Base-by-base conservation (phyloP, 345 rosid genomes). In the Brassica carinata region DNA sequence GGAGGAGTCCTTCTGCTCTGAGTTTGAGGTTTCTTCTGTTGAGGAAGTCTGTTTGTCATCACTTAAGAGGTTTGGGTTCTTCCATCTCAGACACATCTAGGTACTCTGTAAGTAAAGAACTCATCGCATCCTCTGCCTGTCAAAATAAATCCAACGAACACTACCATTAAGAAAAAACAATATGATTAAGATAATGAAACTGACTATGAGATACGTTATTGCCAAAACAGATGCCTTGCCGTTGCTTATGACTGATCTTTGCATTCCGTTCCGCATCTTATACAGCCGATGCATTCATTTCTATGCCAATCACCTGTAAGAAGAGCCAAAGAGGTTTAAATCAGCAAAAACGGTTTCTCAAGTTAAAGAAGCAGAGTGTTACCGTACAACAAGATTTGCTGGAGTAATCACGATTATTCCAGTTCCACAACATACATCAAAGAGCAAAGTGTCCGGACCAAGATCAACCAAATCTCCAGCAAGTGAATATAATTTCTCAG, bases 381-480 rank as follows among this genome's bases (percentile, higher is more conserved):
- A 93, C 99, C 99, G 90, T 89, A 63, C 97, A 78, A 96, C 99
- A 76, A 87, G 94, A 85, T 89, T 91, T 1, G 98, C 99, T 51
- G 92, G 78, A 1, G 98, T 96, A 57, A 96, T 94, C 53, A 98
- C 98, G 27, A 96, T 96, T 23, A 97, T 93, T 75, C 99, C 97
- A 30, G 99, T 96, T 67, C 99, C 98, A 81, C 99, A 96, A 82
- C 99, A 96, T 72, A 96, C 79, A 80, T 96, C 98, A 75, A 96
- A 96, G 4, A 96, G 86, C 79, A 96, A 80, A 36, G 97, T 96
- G 81, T 92, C 94, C 14, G 92, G 91, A 81, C 90, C 90, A 81
- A 96, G 84, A 77, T 82, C 90, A 84, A 98, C 99, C 97, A 98
- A 96, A 76, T 96, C 95, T 67, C 98, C 99, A 83, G 97, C 98